Evolutionary conservation across 2,329 filamentous ascomycete genomes (phyloP), one percentile per base, ranked within the genome.

Genomic region (Aphanocladium album): DNA sequence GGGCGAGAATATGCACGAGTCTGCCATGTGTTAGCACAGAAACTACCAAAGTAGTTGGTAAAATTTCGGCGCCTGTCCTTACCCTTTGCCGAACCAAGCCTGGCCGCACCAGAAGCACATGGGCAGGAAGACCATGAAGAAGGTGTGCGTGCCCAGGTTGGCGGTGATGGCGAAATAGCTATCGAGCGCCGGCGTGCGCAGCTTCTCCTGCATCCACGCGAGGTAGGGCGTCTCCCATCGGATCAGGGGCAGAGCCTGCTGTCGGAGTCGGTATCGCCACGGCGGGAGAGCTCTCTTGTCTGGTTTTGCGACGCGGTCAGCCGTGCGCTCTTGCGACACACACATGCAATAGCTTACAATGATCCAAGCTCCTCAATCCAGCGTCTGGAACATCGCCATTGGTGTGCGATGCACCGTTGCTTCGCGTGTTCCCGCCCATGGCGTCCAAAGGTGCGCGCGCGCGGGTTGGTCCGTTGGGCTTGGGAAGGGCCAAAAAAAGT

Each of bases 41-140:
- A 35, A 41, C 14, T 23, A 30, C 30, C 9, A 5, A 30, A 30
- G 5, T 9, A 30, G 5, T 30, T 30, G 30, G n/a, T n/a, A n/a
- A n/a, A n/a, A n/a, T n/a, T n/a, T n/a, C n/a, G n/a, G n/a, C n/a
- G n/a, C n/a, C 12, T 17, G 11, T 30, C 81, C 88, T 68, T 86
- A 96, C 91, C 89, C 93, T 79, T 95, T 89, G 60, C 91, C 95
- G 66, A 96, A 84, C 64, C 83, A 87, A 47, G 89, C 87, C 75
- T 93, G 90, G 58, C 93, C 93, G 70, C 91, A 96, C 95, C 95
- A 99, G 79, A 98, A 98, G 67, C 96, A 83, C 65, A 98, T 91
- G 6, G 95, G 95, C 69, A 99, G 79, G 62, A 91, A 89, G 66
- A 96, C 83, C 93, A 98, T 98, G 80, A 97, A 99, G 79, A 97